Evolutionary conservation across 768 basidiomycete genomes (phyloP).

Genomic region (Tulasnella calospora): DNA sequence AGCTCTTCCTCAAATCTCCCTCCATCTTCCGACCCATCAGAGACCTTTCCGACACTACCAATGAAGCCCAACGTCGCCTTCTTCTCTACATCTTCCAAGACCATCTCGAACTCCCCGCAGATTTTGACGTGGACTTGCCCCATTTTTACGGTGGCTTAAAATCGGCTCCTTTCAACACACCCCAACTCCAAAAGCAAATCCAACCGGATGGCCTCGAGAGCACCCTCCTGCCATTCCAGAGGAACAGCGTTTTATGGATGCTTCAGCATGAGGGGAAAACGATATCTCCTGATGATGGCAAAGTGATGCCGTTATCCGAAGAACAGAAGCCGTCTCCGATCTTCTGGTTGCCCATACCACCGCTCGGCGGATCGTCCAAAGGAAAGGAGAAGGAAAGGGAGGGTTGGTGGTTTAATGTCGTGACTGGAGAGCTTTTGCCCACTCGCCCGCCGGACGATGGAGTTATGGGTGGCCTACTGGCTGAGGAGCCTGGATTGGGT

Average conservation of each 20-base stretch:
- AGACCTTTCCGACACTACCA: not conserved
- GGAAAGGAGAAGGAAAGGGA: slow-evolving; percentile 22
- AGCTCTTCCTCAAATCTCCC: not conserved
- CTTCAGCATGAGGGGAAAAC: slow-evolving; percentile 62
- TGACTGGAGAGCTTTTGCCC: slow-evolving; percentile 48
- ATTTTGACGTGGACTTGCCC: slow-evolving; percentile 50
- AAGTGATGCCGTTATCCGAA: slow-evolving; percentile 38
- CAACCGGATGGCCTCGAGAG: slow-evolving; percentile 64
- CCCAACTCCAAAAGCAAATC: slow-evolving; percentile 43
- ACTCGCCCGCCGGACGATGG: slow-evolving; percentile 38
- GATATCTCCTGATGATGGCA: slow-evolving; percentile 45
- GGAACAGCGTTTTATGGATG: slow-evolving; percentile 72
- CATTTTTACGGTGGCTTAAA: slow-evolving; percentile 65
- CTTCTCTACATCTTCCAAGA: slow-evolving; percentile 46
- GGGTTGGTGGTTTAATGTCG: slow-evolving; percentile 54
- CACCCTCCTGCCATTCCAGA: slow-evolving; percentile 77
- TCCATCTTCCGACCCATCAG: not conserved
- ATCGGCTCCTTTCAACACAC: slow-evolving; percentile 55
- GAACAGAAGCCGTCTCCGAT: slow-evolving; percentile 34
- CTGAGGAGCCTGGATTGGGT: slow-evolving; percentile 78
- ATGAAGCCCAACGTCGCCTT: slow-evolving; percentile 57
- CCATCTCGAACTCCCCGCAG: slow-evolving; percentile 12
- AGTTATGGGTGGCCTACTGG: slow-evolving; percentile 66
- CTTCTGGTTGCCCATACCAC: slow-evolving; percentile 49
- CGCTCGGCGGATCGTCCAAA: slow-evolving; percentile 18